Evolutionary conservation across 306 rosid genomes (phyloP), one percentile per base, ranked within the genome.

Genomic region (Vigna hirtella): DNA sequence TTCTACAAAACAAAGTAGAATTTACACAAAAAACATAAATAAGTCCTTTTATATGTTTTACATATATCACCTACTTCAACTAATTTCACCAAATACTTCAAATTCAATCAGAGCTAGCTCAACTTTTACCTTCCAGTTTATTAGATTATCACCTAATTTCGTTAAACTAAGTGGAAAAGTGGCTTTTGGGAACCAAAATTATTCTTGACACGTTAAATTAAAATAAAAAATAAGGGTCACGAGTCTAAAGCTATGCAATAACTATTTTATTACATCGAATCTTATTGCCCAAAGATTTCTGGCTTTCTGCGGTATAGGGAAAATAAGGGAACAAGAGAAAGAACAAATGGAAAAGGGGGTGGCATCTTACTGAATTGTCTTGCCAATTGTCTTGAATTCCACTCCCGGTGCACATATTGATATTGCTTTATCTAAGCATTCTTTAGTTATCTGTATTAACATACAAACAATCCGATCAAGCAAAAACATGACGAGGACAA

Each of bases 351-450:
- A 14, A 61, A 2, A 9, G 47, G n/a, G 16, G 42, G 59, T 75
- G 76, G 76, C 70, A 73, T 71, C 97, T 89, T 89, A 92, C 98
- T 95, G 97, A 77, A 95, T 95, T 59, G 84, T 90, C 86, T 82
- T 88, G 81, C 98, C 98, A 83, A 95, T 92, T 85, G 77, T 85
- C 85, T 85, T 89, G 68, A 79, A 82, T 82, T 95, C 98, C 85
- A 89, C 97, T 63, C 98, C 98, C 1, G 97, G 95, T n/a, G 89
- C 97, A 74, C 98, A 91, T 63, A 92, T 87, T 78, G 96, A 89
- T 85, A 92, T 95, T 62, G 98, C 98, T 83, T 91, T 95, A 85
- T 89, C 87, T 10, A 95, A 83, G 84, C 89, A 80, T 83, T 95
- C 96, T 78, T 86, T 87, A 66, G 98, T 92, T 77, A 92, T 97